phyloP scores from a whole-genome alignment of 2,329 filamentous ascomycete genomes.

The Dothistroma septosporum region DNA sequence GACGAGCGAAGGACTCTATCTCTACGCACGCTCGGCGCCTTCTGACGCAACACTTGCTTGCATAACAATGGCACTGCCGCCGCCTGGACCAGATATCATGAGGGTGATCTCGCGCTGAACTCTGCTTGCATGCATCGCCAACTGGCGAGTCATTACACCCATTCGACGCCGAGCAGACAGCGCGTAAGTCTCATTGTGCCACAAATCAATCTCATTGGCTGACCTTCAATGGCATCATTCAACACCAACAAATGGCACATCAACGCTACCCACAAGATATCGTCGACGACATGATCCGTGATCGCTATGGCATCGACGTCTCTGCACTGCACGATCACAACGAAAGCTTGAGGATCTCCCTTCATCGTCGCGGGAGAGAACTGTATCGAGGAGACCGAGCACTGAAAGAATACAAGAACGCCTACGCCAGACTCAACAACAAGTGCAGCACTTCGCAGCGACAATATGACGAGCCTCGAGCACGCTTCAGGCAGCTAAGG shows the following conservation, averaged over 20 bases:
- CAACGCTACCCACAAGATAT: neutral
- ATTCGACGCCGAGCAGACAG: neutral
- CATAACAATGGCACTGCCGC: conserved; percentile 4
- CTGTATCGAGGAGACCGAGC: conserved; percentile 5
- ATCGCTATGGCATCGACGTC: conserved; percentile 22
- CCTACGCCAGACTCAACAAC: conserved; percentile 8
- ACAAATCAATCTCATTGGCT: neutral
- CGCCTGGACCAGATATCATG: conserved; percentile 5
- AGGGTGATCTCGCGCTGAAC: conserved; percentile 1
- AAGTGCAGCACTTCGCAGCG: neutral
- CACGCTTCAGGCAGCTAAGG: conserved; percentile 6
- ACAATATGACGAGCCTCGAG: conserved; percentile 9
- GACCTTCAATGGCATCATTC: neutral
- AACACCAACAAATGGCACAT: neutral
- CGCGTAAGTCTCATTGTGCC: neutral
- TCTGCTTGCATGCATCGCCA: conserved; percentile 1
- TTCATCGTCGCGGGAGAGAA: conserved; percentile 9
- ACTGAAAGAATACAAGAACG: conserved; percentile 3
- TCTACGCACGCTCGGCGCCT: neutral
- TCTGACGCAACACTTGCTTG: neutral
- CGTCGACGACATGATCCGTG: conserved; percentile 12
- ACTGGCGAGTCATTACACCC: neutral
- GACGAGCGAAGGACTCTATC: neutral
- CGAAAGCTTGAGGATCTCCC: conserved; percentile 10
- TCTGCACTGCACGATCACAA: conserved; percentile 16